Evolutionary conservation across 2,329 filamentous ascomycete genomes (phyloP), one percentile per base, ranked within the genome.

Genomic region (Neopestalotiopsis sp.): DNA sequence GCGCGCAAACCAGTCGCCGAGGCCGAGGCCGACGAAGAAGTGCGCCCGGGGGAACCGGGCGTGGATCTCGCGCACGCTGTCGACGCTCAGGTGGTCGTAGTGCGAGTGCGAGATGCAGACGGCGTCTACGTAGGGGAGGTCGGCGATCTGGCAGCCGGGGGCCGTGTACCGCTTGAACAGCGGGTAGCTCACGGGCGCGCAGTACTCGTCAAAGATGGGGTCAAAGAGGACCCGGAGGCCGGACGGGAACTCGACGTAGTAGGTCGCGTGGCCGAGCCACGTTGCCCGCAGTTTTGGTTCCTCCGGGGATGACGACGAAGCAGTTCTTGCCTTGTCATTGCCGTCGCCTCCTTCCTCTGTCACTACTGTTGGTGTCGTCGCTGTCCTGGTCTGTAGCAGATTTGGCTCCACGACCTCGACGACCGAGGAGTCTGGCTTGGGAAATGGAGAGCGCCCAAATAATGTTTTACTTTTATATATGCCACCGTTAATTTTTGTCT

Each of bases 231-330:
- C 94, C 67, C 95, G 90, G 66, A 98, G 84, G 0, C 95, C 95
- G 14, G 88, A 87, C 1, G 94, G 94, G 75, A 95, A 98, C 80
- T 98, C 95, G 74, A 97, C 89, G 76, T 94, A 95, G 83, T 94
- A 97, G 83, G 94, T 97, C 3, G 95, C 95, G 79, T 98, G 95
- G 45, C 95, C 95, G 2, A 98, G 89, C 95, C 95, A 98, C 56
- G 95, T 98, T 42, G 95, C 93, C 67, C 94, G 90, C 30, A 98
- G 86, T 56, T 87, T 20, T 80, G 75, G 13, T 81, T 82, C 13
- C 86, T 13, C 13, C 42, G 42, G n/a, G 13, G 42, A 28, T 28
- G 24, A 28, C 24, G 24, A 28, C 24, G 24, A 28, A 28, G 24
- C 24, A 28, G 24, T 28, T 28, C 24, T 28, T 28, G 24, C 24